Conservation (phyloP, 1,284 basidiomycete species). For the Apiotrichum sp. region DNA sequence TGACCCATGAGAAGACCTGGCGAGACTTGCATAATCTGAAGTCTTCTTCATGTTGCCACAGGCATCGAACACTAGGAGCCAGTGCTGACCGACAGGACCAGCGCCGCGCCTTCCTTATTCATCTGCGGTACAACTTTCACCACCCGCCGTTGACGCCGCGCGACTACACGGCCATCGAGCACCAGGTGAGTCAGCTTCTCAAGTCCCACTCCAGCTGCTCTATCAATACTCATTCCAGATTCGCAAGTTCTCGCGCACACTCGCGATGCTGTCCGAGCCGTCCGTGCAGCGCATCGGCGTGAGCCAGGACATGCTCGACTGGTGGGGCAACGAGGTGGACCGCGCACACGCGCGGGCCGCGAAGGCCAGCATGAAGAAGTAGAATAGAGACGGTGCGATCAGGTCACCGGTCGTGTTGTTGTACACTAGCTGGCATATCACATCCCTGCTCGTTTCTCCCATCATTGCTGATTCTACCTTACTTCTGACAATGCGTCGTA, state of each 20-base stretch:
- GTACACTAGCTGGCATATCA: not conserved
- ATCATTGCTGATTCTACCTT: too few relatives aligned
- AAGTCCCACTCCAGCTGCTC: too few relatives aligned
- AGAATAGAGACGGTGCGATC: not conserved
- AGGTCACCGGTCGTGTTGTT: not conserved
- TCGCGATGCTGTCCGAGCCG: constrained; percentile 42
- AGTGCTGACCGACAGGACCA: constrained; percentile 8
- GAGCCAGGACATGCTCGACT: constrained; percentile 38
- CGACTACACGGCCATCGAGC: constrained; percentile 47
- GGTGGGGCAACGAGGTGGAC: constrained; percentile 41
- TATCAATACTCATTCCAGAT: constrained; percentile 25
- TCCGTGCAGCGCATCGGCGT: constrained; percentile 38
- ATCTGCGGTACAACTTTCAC: constrained; percentile 45
- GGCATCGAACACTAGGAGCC: too few relatives aligned
- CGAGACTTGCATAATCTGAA: too few relatives aligned
- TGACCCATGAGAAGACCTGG: too few relatives aligned
- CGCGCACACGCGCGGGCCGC: constrained; percentile 15
- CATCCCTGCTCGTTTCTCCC: not conserved
- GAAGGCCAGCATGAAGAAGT: constrained; percentile 4
- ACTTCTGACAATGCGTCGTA: too few relatives aligned
- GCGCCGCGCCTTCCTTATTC: constrained; percentile 35
- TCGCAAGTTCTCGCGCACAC: constrained; percentile 37
- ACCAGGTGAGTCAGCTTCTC: constrained; percentile 34
- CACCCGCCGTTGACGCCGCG: constrained; percentile 37
- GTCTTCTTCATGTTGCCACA: too few relatives aligned